phyloP scores from a whole-genome alignment of 257 asterid genomes.

The Petunia secreta region DNA sequence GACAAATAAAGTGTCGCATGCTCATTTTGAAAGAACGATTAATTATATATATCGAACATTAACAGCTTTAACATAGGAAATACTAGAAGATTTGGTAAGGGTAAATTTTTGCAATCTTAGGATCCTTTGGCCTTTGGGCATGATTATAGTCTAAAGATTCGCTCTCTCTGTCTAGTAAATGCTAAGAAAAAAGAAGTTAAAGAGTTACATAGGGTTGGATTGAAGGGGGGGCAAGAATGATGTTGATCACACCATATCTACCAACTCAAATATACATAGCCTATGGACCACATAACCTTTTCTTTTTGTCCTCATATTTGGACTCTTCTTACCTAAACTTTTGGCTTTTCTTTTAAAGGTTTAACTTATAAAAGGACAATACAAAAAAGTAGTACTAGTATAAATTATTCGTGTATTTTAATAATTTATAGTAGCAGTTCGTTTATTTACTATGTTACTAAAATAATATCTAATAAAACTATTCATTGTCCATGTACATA shows the following conservation, averaged over 20 bases:
- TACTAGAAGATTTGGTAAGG: not conserved
- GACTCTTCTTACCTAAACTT: not conserved
- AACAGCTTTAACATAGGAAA: not conserved
- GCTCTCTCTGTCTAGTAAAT: not conserved
- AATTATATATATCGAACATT: no score
- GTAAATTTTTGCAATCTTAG: conserved; percentile 6
- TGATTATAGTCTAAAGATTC: not conserved
- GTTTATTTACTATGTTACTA: no score
- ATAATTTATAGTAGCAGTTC: not conserved
- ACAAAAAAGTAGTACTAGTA: not conserved
- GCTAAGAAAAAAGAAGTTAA: not conserved
- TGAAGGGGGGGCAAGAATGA: conserved; percentile 33
- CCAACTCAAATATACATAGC: conserved; percentile 33
- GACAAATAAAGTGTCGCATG: not conserved
- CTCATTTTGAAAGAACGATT: not conserved
- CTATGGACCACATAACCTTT: conserved; percentile 49
- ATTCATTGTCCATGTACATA: no score
- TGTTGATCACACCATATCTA: conserved; percentile 46
- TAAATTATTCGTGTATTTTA: not conserved
- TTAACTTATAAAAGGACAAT: not conserved
- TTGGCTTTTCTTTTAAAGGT: not conserved
- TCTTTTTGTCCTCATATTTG: conserved; percentile 21
- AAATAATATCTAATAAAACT: no score
- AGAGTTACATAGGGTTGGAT: not conserved
- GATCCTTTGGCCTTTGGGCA: not conserved